These are phyloP conservation scores for Tylopilus subfusipes DNA, from an alignment of 768 basidiomycete species.

Conservation along the genomic window DNA sequence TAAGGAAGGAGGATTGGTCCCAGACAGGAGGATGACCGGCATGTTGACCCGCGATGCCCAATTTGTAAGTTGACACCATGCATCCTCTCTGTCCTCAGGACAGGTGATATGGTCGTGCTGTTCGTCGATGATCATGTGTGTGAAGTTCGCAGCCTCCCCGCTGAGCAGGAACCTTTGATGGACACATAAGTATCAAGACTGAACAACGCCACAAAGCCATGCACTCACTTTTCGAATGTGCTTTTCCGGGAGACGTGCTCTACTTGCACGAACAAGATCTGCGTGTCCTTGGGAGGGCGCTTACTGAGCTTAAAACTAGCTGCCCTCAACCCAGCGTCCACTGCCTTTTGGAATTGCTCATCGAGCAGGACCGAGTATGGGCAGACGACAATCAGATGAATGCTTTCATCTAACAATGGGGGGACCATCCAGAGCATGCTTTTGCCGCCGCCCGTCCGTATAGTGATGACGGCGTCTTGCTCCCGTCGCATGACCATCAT, in stretches of 20 bases:
- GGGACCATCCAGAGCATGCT: neutral
- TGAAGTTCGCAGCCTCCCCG: neutral
- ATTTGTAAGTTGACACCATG: neutral
- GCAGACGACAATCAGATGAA: neutral
- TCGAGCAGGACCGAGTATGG: neutral
- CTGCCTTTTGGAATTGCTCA: neutral
- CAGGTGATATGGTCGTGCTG: slow-evolving; percentile 1
- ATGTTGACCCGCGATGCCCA: neutral
- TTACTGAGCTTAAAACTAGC: neutral
- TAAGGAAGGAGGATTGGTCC: neutral
- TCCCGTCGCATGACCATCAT: too few relatives aligned
- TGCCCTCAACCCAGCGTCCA: neutral
- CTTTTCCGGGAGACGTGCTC: neutral
- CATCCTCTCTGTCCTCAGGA: neutral
- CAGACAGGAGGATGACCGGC: slow-evolving; percentile 1
- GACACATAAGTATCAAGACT: neutral
- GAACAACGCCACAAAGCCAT: neutral
- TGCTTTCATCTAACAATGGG: neutral
- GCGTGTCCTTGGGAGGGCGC: neutral
- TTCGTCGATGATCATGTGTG: neutral
- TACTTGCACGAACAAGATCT: neutral
- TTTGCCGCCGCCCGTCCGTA: too few relatives aligned
- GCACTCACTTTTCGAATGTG: neutral
- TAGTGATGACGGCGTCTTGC: too few relatives aligned
- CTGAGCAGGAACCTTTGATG: neutral